phyloP scores from a whole-genome alignment of 495 filamentous ascomycete species.

The Podospora sp. region DNA sequence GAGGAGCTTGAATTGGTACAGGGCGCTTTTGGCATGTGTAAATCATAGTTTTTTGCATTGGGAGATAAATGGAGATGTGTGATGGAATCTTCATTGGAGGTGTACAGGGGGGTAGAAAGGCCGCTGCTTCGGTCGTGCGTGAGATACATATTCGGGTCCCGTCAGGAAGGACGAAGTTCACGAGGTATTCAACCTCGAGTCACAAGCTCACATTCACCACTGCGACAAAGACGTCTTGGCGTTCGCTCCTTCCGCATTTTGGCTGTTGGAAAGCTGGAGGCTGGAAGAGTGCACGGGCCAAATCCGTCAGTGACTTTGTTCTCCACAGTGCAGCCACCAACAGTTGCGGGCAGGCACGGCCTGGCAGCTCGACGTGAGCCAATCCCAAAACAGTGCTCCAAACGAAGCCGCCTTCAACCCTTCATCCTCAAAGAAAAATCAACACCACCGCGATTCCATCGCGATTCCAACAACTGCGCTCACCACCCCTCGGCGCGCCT shows the following conservation, averaged over 20 bases:
- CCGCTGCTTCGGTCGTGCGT: not conserved
- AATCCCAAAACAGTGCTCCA: not conserved
- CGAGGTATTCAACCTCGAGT: too few relatives aligned
- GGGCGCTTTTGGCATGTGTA: not conserved
- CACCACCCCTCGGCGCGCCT: not conserved
- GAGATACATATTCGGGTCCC: too few relatives aligned
- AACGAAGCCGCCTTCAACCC: not conserved
- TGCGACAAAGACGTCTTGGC: too few relatives aligned
- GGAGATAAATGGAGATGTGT: too few relatives aligned
- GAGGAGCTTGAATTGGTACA: not conserved
- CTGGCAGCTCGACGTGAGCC: not conserved
- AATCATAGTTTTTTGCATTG: too few relatives aligned
- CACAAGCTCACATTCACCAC: too few relatives aligned
- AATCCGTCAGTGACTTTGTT: not conserved
- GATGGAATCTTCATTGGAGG: too few relatives aligned
- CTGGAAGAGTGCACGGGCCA: not conserved
- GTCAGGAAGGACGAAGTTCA: too few relatives aligned
- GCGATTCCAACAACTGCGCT: slow-evolving; percentile 4
- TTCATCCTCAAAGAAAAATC: slow-evolving; percentile 17
- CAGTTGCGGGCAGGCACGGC: not conserved
- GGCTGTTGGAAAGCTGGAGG: not conserved
- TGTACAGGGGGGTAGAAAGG: not conserved
- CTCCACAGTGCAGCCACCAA: not conserved
- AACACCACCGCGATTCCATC: slow-evolving; percentile 15
- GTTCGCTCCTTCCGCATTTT: too few relatives aligned